Evolutionary conservation across 2,329 filamentous ascomycete genomes (phyloP), one percentile per base, ranked within the genome.

Genomic region (Clarireedia homoeocarpa): DNA sequence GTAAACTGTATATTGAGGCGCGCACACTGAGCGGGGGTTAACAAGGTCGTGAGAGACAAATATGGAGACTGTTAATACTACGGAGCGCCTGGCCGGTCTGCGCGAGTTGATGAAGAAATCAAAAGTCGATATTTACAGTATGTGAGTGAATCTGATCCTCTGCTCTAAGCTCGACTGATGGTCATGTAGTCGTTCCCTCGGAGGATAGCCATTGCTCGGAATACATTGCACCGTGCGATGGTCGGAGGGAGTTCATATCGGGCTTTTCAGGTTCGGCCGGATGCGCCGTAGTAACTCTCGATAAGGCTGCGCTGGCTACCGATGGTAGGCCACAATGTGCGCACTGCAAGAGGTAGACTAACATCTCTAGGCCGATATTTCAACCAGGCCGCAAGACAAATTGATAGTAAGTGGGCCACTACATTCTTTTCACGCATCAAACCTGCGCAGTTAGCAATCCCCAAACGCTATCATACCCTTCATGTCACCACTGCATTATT

Each of bases 171-270:
- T 55, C 40, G 45, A 51, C 58, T 62, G 56, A 61, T 66, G 2
- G 14, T 38, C 74, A 79, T 54, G 50, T 70, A 97, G 92, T 99
- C 69, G 82, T 97, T 6, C 94, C 94, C 0, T 96, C 92, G 36
- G 94, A 97, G 80, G 94, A 99, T 71, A 92, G 89, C 69, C 94
- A 99, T 71, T 89, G 92, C 64, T 97, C 92, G 63, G 94, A 99
- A 75, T 99, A 99, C 73, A 96, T 96, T 71, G 94, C 94, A 51
- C 85, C 86, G n/a, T 96, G 90, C 70, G 94, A 99, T 75, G 91
- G 82, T 59, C 85, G 94, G 63, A 85, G 94, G 77, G 89, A 86
- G 69, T 96, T 86, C 68, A 95, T 99, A 65, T 91, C 85, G 59
- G 92, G 94, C 26, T 99, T 99, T 72, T 90, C 89, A 57, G 94